Base-by-base conservation (phyloP, 148 eudicot species). In the Rheum nobile region DNA sequence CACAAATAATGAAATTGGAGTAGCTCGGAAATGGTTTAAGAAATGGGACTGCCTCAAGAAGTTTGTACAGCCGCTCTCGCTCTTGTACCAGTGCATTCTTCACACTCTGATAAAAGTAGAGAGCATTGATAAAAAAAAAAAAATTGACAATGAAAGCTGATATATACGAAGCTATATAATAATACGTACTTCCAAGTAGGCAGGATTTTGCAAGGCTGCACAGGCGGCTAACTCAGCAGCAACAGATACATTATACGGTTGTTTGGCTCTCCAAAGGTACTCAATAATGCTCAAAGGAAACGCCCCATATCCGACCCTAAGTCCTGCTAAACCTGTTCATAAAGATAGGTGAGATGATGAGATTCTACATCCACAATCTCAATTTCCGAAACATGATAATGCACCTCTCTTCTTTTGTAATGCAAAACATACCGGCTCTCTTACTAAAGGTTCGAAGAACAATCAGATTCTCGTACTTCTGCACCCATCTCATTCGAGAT, bases 171-270 rank as follows among this genome's bases (percentile, higher is more conserved):
- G 52, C 2, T 12, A 41, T 31, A 42, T 52, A 63, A 74, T 22
- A 22, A 13, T 50, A 31, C 59, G 8, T 84, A 90, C 98, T 86
- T 94, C 97, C 72, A 94, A 77, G 80, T 94, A 94, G 19, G 61
- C 68, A 11, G 96, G 93, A 83, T 90, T 91, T 82, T 79, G 77
- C 78, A 95, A 84, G 71, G 98, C 97, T 39, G 98, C 97, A 79
- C 98, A 95, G 7, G 98, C 98, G 76, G 98, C 88, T 63, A 91
- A 74, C 85, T 95, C 98, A 78, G 98, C 98, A 71, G 98, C 96
- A 84, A 91, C 98, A 22, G 98, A 94, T 34, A 94, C 98, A 80
- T 91, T 91, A 85, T 91, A 94, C 10, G 97, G 98, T 47, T 91
- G 97, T 75, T 95, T 95, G 70, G 98, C 97, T 81, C 98, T 86